Base-by-base conservation (phyloP, 306 rosid genomes). In the Cyclanthera cordifolia region DNA sequence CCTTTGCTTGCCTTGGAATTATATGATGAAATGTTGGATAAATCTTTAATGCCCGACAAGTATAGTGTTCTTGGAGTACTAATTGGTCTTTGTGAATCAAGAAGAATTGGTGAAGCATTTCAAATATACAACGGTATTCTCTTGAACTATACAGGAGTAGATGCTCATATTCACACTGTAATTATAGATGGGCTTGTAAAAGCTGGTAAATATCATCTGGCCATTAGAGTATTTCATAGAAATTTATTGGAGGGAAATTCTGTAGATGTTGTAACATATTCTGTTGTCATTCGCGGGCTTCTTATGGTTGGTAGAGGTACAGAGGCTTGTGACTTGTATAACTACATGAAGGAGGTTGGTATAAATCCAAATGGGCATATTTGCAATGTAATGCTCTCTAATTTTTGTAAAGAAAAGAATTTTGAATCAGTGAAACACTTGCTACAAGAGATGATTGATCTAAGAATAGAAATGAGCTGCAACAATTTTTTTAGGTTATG, bases 371-470 rank as follows among this genome's bases (percentile, higher is more conserved):
- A 55, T 75, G 76, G 41, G 50, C 74, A 72, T 58, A 77, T 77
- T 24, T 84, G 73, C 73, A 85, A 82, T 67, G 52, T 80, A 74
- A 73, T 88, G 76, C 75, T 88, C 52, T 76, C 72, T 53, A 57
- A 60, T 25, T 59, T 79, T 49, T 79, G 73, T 74, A 84, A 73
- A 73, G 82, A 67, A 76, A 80, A 64, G 70, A 68, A 84, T 61
- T 28, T 28, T 41, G 73, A 48, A 60, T 75, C 65, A 79, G 71
- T 83, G 8, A 65, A 80, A 4, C 74, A 74, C 45, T 75, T 82
- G 74, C 79, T 88, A 25, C 70, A 74, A 53, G 91, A 85, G 79
- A 88, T 88, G 89, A 77, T 83, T 76, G 83, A 77, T 73, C 77
- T 70, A 43, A 80, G 87, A 75, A 52, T 77, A 19, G 69, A 77